Base-by-base conservation (phyloP, 2,329 filamentous ascomycete species). In the Trichoderma brevicompactum region DNA sequence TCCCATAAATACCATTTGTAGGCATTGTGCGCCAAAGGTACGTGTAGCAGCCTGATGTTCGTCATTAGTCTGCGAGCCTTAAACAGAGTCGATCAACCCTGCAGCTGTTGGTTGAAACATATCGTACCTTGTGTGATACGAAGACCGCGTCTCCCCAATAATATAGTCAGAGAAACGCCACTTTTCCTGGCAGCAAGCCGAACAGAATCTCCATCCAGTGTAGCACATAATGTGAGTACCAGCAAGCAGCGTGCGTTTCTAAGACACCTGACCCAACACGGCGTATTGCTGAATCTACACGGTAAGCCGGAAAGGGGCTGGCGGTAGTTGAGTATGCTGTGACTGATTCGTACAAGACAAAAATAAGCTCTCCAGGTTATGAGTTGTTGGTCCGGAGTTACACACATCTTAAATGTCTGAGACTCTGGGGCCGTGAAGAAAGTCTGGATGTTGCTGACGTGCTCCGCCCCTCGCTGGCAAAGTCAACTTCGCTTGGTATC, bases 171-270 rank as follows among this genome's bases (percentile, higher is more conserved):
- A 15, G 36, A 50, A 56, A 59, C 67, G 69, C 69, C 68, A 70
- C 69, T 70, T 67, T 66, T 64, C 65, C 69, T 54, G 49, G 48
- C 58, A 59, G 32, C 68, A 65, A 70, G 66, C 66, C 69, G 64
- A 65, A 70, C 66, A 38, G 46, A 54, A 60, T 19, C n/a, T 46
- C 17, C 34, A 53, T 7, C 41, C 50, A 19, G 28, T 6, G 62
- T 65, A 9, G 23, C 12, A 65, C 62, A 43, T 9, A 46, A 38
- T 59, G 23, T 23, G 32, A 58, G 46, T 48, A 44, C 40, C 62
- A 53, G 38, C 53, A 58, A 43, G 17, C 28, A 43, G 46, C 46
- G 46, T 36, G 43, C 32, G 12, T 36, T 34, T 59, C 17, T 43
- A 49, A 65, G 62, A 59, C 62, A 65, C 13, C 36, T 60, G 56